phyloP scores from a whole-genome alignment of 2,329 filamentous ascomycete species.

The Fusarium citri region DNA sequence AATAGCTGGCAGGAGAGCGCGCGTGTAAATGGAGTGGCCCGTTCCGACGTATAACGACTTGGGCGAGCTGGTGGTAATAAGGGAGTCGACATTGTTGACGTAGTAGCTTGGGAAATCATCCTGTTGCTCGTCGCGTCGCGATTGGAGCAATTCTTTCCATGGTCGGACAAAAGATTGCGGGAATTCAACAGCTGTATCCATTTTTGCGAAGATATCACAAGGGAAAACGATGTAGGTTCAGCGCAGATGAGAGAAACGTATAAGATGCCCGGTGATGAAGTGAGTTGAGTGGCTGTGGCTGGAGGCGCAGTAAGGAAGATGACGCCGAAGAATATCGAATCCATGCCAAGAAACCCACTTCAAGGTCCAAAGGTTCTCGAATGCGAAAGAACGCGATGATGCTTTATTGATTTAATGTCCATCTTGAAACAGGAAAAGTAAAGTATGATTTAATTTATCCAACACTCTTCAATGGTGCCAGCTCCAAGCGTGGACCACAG shows the following conservation, averaged over 20 bases:
- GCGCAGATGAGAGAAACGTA: background rate
- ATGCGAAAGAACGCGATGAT: background rate
- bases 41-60: conserved; percentile 67
- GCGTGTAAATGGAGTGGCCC: conserved; percentile 66
- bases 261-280: background rate
- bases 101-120: conserved; percentile 63
- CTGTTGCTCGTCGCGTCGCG: conserved; percentile 50
- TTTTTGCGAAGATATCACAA: background rate
- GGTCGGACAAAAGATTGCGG: conserved; percentile 54
- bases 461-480: background rate
- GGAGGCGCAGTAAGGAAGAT: conserved; percentile 25
- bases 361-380: background rate
- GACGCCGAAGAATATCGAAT: conserved; percentile 25
- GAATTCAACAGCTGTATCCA: conserved; percentile 43
- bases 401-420: background rate
- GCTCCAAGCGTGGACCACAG: background rate
- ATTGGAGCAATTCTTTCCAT: conserved; percentile 51
- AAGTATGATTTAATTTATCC: background rate
- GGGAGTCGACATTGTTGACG: conserved; percentile 55
- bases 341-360: conserved; percentile 26
- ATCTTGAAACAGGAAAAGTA: background rate
- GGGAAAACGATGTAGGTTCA: background rate
- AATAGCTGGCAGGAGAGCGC: conserved; percentile 70
- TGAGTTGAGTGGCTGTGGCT: background rate
- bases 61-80: conserved; percentile 62